A percentile compares a stretch with the other conserved stretches of the same genome.
Evolutionary conservation across 768 basidiomycete genomes (phyloP).

Genomic region (Sarcomyxa edulis): DNA sequence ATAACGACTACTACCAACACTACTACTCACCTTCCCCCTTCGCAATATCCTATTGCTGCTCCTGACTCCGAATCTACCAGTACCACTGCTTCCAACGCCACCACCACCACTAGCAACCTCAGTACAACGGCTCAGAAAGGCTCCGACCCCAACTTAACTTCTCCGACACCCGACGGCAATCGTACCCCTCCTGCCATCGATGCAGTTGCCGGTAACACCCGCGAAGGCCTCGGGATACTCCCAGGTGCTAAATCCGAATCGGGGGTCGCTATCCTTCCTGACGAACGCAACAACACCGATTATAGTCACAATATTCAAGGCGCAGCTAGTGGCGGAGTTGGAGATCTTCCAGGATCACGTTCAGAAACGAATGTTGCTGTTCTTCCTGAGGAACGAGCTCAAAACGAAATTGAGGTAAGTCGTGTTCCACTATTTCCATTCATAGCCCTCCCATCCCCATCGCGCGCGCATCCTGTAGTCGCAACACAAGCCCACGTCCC

Average conservation of each 20-base stretch:
- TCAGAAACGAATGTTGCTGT: slow-evolving; percentile 32
- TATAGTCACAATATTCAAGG: no score
- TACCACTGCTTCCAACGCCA: not conserved
- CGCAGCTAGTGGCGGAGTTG: slow-evolving; percentile 25
- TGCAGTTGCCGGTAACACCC: slow-evolving; percentile 2
- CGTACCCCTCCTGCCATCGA: slow-evolving; percentile 7
- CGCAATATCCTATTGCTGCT: not conserved
- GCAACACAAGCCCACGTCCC: no score
- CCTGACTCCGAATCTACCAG: not conserved
- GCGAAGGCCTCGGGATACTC: slow-evolving; percentile 41
- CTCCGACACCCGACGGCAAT: no score
- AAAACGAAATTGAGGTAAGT: no score
- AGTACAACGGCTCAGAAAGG: no score
- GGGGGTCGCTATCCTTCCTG: slow-evolving; percentile 43
- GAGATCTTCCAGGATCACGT: slow-evolving; percentile 34
- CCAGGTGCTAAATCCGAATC: slow-evolving; percentile 40
- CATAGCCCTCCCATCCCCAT: no score
- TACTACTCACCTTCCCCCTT: not conserved
- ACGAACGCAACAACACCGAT: no score
- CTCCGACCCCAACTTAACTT: no score
- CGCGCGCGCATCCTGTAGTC: no score
- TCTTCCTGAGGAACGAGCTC: slow-evolving; percentile 30
- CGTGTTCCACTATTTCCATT: no score
- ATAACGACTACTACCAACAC: not conserved
- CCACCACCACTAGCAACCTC: no score